Evolutionary conservation across 2,329 filamentous ascomycete species (phyloP), one percentile per base, ranked within the genome.

Genomic region (Penicillium sp.): DNA sequence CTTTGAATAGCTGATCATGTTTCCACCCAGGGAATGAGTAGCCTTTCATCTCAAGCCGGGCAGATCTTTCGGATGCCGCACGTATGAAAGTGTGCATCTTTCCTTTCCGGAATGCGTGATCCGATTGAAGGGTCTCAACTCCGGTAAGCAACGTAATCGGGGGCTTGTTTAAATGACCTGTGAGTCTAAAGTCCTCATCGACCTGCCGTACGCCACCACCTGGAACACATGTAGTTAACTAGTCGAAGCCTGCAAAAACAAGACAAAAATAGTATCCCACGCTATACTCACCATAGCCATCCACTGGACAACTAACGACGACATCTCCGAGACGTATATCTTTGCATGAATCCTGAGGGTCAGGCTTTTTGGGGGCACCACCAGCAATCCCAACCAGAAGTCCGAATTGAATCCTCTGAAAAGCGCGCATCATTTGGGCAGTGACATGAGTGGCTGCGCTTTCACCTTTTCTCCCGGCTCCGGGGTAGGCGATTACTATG

Each of bases 381-480:
- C 60, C 60, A 23, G 56, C 59, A 20, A 62, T 62, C 11, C 60
- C 60, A 20, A 62, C 60, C 42, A 62, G 35, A 16, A 62, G 33
- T 4, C 59, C 56, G 20, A 61, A 28, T 21, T n/a, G 38, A 8
- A 62, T 26, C 14, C 30, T 47, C 23, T 38, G 55, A 52, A 62
- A 61, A 5, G 56, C 57, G 16, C 26, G 45, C n/a, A 38, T 12
- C 59, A 63, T 58, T 12, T 60, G 52, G 7, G 30, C 57, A 9
- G 45, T 60, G n/a, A 59, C 60, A 9, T 46, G 48, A 5, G 62
- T 60, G 4, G 63, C 60, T 3, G 60, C 56, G 11, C 3, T 47
- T n/a, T 35, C 26, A 14, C 52, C 52, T 20, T n/a, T 24, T 18
- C 20, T 35, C 28, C 12, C 21, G 16, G 14, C 11, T 23, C 24